Conservation (phyloP, 257 asterid genomes). For the Solanum corneliomulleri region DNA sequence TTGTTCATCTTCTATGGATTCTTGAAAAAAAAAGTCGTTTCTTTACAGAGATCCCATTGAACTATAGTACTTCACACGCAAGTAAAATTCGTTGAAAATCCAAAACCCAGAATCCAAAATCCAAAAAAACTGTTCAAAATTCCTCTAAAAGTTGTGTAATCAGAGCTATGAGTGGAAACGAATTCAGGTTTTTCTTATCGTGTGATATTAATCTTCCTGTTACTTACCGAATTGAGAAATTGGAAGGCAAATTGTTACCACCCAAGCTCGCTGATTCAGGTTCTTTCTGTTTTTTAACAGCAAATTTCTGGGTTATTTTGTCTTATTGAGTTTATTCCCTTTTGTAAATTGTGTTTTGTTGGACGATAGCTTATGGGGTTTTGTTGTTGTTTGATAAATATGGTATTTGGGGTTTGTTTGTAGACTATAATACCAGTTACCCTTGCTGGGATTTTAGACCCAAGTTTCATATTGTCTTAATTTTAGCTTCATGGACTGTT, state of each 20-base stretch:
- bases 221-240: constrained; percentile 78
- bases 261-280: constrained; percentile 51
- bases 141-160: background rate
- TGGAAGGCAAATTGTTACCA: constrained; percentile 67
- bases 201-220: constrained; percentile 93
- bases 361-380: background rate
- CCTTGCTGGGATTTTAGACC: background rate
- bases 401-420: background rate
- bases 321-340: background rate
- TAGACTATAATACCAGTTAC: background rate
- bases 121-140: background rate
- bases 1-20: background rate
- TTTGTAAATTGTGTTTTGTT: background rate
- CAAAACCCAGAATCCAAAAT: background rate
- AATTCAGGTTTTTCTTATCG: constrained; percentile 82
- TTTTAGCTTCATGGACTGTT: background rate
- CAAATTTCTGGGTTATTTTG: background rate
- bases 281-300: background rate
- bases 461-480: background rate
- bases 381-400: background rate
- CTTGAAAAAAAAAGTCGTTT: background rate
- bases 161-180: constrained; percentile 59
- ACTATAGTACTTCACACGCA: background rate
- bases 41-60: background rate
- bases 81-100: background rate